These are phyloP conservation scores for Schrenkiella parvula DNA, from an alignment of 345 rosid species.

Conservation along the genomic window DNA sequence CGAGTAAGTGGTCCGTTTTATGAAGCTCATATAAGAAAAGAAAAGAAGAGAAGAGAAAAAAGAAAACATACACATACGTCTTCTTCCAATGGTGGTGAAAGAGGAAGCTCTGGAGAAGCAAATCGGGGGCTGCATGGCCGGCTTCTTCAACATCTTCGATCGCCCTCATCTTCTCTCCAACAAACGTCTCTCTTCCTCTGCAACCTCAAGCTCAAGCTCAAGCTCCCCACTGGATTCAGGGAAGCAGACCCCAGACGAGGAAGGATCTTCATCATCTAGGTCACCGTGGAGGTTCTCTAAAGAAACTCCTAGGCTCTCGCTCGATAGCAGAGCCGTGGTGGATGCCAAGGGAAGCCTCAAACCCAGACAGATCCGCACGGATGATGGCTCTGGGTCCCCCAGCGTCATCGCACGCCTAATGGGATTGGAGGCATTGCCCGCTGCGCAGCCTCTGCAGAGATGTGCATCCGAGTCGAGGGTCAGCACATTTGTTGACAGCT, in stretches of 20 bases:
- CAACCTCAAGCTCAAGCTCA: too few species aligned
- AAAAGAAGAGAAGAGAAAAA: too few species aligned
- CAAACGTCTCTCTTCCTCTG: slow-evolving; percentile 58
- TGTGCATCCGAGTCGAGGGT: slow-evolving; percentile 92
- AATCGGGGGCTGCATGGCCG: slow-evolving; percentile 91
- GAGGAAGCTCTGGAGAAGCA: slow-evolving; percentile 42
- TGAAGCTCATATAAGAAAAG: slow-evolving; percentile 18
- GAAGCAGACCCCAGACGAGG: slow-evolving; percentile 41
- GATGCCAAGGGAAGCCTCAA: slow-evolving; percentile 86
- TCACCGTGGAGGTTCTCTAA: slow-evolving; percentile 80
- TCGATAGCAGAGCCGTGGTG: slow-evolving; percentile 89
- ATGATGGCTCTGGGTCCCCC: slow-evolving; percentile 45
- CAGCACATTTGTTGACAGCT: slow-evolving; percentile 51
- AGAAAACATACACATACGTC: background rate
- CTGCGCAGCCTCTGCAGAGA: slow-evolving; percentile 62
- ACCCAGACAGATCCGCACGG: slow-evolving; percentile 65
- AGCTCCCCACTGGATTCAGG: slow-evolving; percentile 36
- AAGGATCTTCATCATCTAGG: slow-evolving; percentile 40
- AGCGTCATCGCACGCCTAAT: slow-evolving; percentile 89
- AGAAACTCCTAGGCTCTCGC: slow-evolving; percentile 93
- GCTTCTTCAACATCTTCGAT: slow-evolving; percentile 93
- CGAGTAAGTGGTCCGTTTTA: slow-evolving; percentile 14
- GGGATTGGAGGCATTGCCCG: slow-evolving; percentile 80
- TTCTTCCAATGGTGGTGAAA: background rate
- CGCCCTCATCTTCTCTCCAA: slow-evolving; percentile 65